Conservation (phyloP, 345 rosid species). For the Salix dunnii region DNA sequence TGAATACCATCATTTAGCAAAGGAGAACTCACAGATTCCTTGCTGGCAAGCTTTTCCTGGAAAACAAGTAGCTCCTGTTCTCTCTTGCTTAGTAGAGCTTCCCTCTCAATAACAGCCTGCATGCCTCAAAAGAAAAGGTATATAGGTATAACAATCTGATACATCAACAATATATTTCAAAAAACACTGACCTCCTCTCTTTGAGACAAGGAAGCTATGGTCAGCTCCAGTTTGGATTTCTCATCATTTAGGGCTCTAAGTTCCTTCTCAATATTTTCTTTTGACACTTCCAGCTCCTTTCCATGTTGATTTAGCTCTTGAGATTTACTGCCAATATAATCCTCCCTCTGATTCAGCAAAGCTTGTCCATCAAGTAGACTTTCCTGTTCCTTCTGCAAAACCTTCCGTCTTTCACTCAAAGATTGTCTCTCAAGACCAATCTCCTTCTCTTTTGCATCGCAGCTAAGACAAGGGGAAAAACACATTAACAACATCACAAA, state of each 20-base stretch:
- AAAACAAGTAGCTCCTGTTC: slow-evolving; percentile 74
- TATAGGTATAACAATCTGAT: slow-evolving; percentile 2
- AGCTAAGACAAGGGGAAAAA: slow-evolving; percentile 38
- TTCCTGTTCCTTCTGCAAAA: slow-evolving; percentile 75
- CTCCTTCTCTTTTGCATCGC: slow-evolving; percentile 80
- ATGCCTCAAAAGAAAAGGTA: slow-evolving; percentile 7
- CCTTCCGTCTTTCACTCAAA: slow-evolving; percentile 67
- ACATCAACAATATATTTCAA: background rate
- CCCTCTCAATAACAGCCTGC: slow-evolving; percentile 58
- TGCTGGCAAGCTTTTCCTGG: slow-evolving; percentile 64
- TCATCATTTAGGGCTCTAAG: slow-evolving; percentile 44
- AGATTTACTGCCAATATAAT: slow-evolving; percentile 55
- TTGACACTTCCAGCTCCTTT: slow-evolving; percentile 57
- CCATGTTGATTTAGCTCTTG: slow-evolving; percentile 60
- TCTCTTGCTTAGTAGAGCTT: slow-evolving; percentile 52
- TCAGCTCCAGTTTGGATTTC: slow-evolving; percentile 55
- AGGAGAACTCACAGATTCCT: slow-evolving; percentile 63
- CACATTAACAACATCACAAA: background rate
- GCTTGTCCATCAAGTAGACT: slow-evolving; percentile 70
- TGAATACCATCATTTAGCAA: background rate
- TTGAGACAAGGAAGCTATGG: slow-evolving; percentile 44
- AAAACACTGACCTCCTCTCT: slow-evolving; percentile 70
- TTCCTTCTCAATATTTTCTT: slow-evolving; percentile 50
- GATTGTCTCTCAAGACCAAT: slow-evolving; percentile 56
- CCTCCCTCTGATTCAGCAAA: slow-evolving; percentile 82